phyloP scores from a whole-genome alignment of 164 flowering plant genomes.

The Vitis vinifera region DNA sequence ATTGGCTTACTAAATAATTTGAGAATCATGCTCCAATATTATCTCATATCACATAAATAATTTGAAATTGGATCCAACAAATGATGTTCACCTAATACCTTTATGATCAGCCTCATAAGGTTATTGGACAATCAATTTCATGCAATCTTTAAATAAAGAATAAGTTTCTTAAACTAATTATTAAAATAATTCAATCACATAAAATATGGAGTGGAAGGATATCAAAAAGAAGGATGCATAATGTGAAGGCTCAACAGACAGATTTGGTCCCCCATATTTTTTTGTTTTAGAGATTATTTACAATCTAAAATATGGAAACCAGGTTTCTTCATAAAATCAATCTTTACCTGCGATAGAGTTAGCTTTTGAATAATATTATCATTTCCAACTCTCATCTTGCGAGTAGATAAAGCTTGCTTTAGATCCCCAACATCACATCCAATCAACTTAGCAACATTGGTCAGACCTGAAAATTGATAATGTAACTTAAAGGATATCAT shows the following conservation, averaged over 20 bases:
- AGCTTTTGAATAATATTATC: constrained; percentile 90
- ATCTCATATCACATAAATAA: too few species aligned
- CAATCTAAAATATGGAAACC: background rate
- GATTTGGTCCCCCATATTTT: too few species aligned
- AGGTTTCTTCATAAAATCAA: background rate
- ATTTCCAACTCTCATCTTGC: constrained; percentile 90
- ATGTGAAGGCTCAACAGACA: too few species aligned
- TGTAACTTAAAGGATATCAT: background rate
- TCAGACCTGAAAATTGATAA: constrained; percentile 47
- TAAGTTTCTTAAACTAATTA: too few species aligned
- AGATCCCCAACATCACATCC: constrained; percentile 69
- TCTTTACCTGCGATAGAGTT: constrained; percentile 79
- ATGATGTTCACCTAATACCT: too few species aligned
- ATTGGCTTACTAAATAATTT: too few species aligned
- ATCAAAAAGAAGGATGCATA: too few species aligned
- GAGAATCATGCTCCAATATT: too few species aligned
- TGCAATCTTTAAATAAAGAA: background rate
- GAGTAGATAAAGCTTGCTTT: constrained; percentile 79
- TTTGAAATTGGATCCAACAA: too few species aligned
- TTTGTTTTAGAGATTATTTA: background rate
- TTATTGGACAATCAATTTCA: background rate
- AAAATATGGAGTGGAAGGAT: too few species aligned
- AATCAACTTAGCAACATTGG: constrained; percentile 69
- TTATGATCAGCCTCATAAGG: background rate
- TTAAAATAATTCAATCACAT: too few species aligned